These are phyloP conservation scores for Ophiocordyceps polyrhachis-furcata DNA, from an alignment of 2,329 filamentous ascomycete genomes.

Conservation along the genomic window DNA sequence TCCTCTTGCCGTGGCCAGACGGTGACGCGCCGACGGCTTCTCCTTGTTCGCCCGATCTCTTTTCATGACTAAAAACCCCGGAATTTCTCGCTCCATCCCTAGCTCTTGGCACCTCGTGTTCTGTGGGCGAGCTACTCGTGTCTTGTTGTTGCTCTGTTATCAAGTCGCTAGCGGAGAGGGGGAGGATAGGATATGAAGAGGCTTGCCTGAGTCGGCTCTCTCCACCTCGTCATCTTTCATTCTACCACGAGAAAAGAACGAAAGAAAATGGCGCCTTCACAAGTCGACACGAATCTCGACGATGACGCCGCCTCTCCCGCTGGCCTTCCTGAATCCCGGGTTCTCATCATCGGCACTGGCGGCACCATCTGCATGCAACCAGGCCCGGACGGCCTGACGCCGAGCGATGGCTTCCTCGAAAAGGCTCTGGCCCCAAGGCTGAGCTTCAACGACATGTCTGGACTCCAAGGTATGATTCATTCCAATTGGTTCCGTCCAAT, in stretches of 20 bases:
- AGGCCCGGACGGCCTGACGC: conserved; percentile 61
- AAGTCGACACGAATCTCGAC: not conserved
- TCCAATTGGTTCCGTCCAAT: too few relatives aligned
- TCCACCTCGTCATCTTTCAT: not conserved
- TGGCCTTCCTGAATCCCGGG: conserved; percentile 51
- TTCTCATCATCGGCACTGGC: conserved; percentile 81
- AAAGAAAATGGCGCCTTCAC: conserved; percentile 5
- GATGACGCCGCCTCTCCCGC: conserved; percentile 3
- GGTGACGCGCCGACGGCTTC: not conserved
- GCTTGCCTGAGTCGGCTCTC: not conserved
- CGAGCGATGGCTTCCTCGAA: conserved; percentile 63
- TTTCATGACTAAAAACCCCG: conserved; percentile 1
- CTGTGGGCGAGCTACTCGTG: too few relatives aligned
- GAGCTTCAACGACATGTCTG: conserved; percentile 57
- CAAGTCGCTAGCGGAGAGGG: too few relatives aligned
- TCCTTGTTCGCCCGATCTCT: not conserved
- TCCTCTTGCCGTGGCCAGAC: not conserved
- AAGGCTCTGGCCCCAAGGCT: conserved; percentile 65
- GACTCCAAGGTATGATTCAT: conserved; percentile 2
- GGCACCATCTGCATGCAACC: conserved; percentile 84
- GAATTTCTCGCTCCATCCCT: not conserved
- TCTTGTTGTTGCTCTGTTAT: too few relatives aligned
- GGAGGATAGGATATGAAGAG: too few relatives aligned
- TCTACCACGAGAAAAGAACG: not conserved
- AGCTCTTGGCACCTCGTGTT: not conserved